These are phyloP conservation scores for Monosporascus sp. DNA, from an alignment of 2,329 filamentous ascomycete genomes.

Conservation along the genomic window DNA sequence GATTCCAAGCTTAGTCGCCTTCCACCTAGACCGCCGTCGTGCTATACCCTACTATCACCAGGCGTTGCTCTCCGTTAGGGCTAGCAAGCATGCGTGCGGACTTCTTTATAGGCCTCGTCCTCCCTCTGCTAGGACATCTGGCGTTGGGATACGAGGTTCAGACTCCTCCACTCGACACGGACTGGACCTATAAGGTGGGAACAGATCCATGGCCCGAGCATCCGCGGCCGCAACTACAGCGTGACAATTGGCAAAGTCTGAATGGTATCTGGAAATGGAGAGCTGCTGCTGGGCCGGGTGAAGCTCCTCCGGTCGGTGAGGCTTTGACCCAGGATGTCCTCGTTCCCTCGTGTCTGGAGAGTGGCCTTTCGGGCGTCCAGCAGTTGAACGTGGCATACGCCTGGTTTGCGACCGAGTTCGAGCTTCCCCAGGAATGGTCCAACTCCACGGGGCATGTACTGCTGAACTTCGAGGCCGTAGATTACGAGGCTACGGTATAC, in stretches of 20 bases:
- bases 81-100: neutral
- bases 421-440: constrained; percentile 41
- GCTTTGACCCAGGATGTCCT: constrained; percentile 34
- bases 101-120: neutral
- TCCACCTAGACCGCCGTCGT: neutral
- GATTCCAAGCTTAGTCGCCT: neutral
- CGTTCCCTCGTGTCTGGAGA: constrained; percentile 40
- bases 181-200: constrained; percentile 48
- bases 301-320: constrained; percentile 14
- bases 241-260: constrained; percentile 48
- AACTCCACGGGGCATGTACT: constrained; percentile 34
- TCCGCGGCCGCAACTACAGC: constrained; percentile 50
- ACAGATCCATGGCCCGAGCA: constrained; percentile 53
- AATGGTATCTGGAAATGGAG: constrained; percentile 56
- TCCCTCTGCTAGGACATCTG: neutral
- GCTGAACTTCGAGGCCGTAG: constrained; percentile 54
- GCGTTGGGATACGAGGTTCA: constrained; percentile 27
- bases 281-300: constrained; percentile 21
- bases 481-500: constrained; percentile 53
- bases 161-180: constrained; percentile 40
- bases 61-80: neutral
- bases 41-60: neutral
- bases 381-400: constrained; percentile 35
- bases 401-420: constrained; percentile 48
- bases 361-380: constrained; percentile 45